Evolutionary conservation across 176 grass and related monocot species (phyloP).

Genomic region (Triticum dicoccoides): DNA sequence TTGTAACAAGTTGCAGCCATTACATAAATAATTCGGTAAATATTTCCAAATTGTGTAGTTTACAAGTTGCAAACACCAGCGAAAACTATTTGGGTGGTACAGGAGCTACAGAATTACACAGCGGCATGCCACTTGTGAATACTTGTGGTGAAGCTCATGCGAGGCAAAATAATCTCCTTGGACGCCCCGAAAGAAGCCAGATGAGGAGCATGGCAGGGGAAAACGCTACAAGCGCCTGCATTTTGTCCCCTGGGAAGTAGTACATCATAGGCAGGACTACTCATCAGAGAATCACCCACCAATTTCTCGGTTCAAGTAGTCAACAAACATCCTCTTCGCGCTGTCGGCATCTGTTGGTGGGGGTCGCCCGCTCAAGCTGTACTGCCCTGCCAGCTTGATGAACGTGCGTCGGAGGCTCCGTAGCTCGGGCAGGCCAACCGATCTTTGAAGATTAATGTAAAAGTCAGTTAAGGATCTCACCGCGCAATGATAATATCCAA

Average conservation of each 20-base stretch:
- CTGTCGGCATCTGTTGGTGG: slow-evolving; percentile 78
- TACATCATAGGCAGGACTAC: neutral
- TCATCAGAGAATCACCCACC: slow-evolving; percentile 26
- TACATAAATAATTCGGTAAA: neutral
- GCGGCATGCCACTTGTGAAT: neutral
- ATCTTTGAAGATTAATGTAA: slow-evolving; percentile 77
- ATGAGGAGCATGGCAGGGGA: neutral
- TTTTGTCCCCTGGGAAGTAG: neutral
- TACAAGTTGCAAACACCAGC: too few species aligned
- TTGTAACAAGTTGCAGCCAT: neutral
- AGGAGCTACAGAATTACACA: neutral
- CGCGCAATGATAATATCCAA: neutral
- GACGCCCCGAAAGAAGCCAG: neutral
- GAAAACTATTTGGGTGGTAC: neutral
- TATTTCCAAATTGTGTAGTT: neutral
- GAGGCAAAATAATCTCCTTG: neutral
- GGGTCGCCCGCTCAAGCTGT: slow-evolving; percentile 78
- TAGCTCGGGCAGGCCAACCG: slow-evolving; percentile 77
- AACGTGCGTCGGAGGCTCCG: slow-evolving; percentile 82
- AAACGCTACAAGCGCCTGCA: neutral
- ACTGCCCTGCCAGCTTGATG: slow-evolving; percentile 79
- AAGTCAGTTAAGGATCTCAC: slow-evolving; percentile 53
- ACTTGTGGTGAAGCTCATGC: neutral
- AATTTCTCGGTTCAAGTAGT: slow-evolving; percentile 91
- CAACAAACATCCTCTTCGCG: slow-evolving; percentile 85